Evolutionary conservation across 306 rosid species (phyloP).

Genomic region (Elaeagnus macrophylla): DNA sequence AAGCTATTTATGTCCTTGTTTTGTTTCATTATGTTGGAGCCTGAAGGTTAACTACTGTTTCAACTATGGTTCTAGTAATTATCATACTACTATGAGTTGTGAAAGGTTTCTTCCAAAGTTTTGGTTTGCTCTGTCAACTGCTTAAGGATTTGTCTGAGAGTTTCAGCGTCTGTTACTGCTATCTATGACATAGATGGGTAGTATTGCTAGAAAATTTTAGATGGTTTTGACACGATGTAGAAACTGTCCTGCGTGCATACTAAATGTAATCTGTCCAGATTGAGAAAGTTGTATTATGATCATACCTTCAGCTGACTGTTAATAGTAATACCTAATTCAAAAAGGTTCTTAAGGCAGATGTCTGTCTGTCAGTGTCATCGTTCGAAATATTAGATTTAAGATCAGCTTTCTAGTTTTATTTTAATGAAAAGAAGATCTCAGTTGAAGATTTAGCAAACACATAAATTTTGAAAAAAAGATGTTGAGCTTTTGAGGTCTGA

Average conservation of each 20-base stretch:
- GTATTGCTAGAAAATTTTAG: too few species aligned
- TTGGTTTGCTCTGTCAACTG: background rate
- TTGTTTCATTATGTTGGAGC: background rate
- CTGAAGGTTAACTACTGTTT: too few species aligned
- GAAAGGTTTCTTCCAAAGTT: background rate
- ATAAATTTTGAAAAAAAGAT: background rate
- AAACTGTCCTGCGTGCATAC: too few species aligned
- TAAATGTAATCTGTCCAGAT: too few species aligned
- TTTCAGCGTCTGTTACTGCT: background rate
- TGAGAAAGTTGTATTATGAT: too few species aligned
- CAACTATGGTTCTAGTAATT: too few species aligned
- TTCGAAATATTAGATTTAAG: background rate
- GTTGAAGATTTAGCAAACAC: background rate
- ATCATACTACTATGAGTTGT: background rate
- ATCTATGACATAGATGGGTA: too few species aligned
- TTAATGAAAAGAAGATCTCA: background rate
- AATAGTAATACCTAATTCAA: too few species aligned
- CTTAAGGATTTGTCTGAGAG: background rate
- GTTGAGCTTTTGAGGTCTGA: conserved; percentile 3
- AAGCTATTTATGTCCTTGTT: conserved; percentile 24
- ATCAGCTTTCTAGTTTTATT: background rate
- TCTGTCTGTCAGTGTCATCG: background rate
- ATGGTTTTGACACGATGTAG: too few species aligned
- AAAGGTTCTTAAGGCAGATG: background rate
- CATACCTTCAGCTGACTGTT: too few species aligned